Base-by-base conservation (phyloP, 495 filamentous ascomycete genomes). In the Friedmanniomyces simplex region DNA sequence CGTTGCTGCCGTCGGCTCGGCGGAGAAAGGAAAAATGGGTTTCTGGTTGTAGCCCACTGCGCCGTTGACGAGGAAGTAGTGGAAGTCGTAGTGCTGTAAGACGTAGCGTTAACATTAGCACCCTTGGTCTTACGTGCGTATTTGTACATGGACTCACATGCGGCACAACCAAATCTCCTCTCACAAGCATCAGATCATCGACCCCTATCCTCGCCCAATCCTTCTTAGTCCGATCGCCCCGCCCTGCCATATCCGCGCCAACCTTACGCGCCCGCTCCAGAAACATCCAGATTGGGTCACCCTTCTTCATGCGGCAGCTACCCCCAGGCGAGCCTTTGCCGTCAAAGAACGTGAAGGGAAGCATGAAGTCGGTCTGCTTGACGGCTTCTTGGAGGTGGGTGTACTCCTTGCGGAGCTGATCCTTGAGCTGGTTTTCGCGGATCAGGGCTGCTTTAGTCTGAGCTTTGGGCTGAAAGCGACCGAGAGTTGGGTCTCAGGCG, bases 301-400 rank as follows among this genome's bases (percentile, higher is more conserved):
- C 93, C 66, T 98, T 98, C 72, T 89, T 96, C 51, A 96, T 82
- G 60, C 81, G 82, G 66, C 83, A 91, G 20, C 77, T 74, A 21
- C 94, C 86, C 25, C 87, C 84, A 1, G 90, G 84, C n/a, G 88
- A 90, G 69, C 93, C 91, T 3, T 89, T 94, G n/a, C 93, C 93
- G 57, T 98, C 94, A 71, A 95, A 97, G 67, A 98, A 97, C 22
- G 96, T 89, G 71, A 98, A 98, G 0, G 93, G 93, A 2, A 98
- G 88, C 41, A 85, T 74, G 21, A 98, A 89, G 66, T 96, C 89
- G 24, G 90, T 88, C 34, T 82, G 82, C 73, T 94, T 96, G 55
- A 97, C 85, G 1, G 83, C 81, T 48, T 94, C 88, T 69, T 96
- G 93, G 65, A 91, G 78, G 10, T 71, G 71, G 30, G 95, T 59